These are phyloP conservation scores for Corchorus olitorius DNA, from an alignment of 345 rosid species.

Conservation along the genomic window DNA sequence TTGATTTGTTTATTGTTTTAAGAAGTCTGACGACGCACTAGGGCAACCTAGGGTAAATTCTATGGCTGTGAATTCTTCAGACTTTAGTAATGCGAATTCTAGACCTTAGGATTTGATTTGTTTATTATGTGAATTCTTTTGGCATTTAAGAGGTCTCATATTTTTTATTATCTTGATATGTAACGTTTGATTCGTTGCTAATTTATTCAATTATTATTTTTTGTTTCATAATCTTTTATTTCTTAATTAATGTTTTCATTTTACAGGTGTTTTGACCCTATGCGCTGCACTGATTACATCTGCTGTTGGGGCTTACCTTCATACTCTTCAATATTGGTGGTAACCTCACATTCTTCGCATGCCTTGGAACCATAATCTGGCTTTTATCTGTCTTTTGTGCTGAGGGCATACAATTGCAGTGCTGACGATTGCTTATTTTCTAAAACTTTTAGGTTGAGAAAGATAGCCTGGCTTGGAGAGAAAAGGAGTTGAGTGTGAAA, in stretches of 20 bases:
- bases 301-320: constrained; percentile 78
- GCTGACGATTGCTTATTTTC: constrained; percentile 29
- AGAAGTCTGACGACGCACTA: constrained; percentile 72
- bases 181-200: no score
- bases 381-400: constrained; percentile 25
- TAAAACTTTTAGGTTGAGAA: constrained; percentile 70
- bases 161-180: no score
- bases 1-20: constrained; percentile 27
- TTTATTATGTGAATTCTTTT: no score
- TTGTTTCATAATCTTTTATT: no score
- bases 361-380: constrained; percentile 56
- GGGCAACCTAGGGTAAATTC: constrained; percentile 62
- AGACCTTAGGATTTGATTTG: no score
- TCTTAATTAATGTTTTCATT: background rate
- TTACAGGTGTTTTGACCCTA: constrained; percentile 71
- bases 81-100: constrained; percentile 42
- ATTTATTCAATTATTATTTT: background rate
- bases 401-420: constrained; percentile 29
- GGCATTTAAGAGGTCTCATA: no score
- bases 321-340: constrained; percentile 89
- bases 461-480: constrained; percentile 85
- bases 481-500: constrained; percentile 73
- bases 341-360: constrained; percentile 66
- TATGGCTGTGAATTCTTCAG: constrained; percentile 41
- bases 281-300: constrained; percentile 80